Evolutionary conservation across 345 rosid genomes (phyloP), one percentile per base, ranked within the genome.

Genomic region (Syzygium oleosum): DNA sequence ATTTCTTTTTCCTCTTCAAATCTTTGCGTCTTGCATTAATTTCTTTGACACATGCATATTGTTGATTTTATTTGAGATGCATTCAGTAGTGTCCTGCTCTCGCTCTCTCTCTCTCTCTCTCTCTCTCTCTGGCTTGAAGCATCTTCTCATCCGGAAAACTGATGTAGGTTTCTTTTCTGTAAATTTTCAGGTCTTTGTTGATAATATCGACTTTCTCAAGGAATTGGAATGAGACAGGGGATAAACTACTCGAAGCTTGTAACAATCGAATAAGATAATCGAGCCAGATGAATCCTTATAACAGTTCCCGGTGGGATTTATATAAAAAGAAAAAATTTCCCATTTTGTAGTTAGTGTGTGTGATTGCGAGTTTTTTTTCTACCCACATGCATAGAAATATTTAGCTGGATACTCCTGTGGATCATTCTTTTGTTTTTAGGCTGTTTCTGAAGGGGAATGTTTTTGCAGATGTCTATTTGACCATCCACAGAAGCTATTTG

Each of bases 181-280:
- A 43, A 54, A 52, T 51, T 77, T 84, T 87, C 94, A 96, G 98
- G 99, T 97, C 80, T 97, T 97, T 90, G 99, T 97, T 86, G 99
- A 96, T 92, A 96, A 95, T 86, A 93, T 95, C 52, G 99, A 96
- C 84, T 95, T 97, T 90, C 91, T 95, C 87, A 95, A 96, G 93
- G 99, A 97, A 87, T 86, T 97, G 89, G 99, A 97, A 91, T 96
- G 95, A 95, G 92, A 68, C 80, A 34, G 2, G 80, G 49, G 13
- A 73, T 41, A 38, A 43, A n/a, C 77, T 61, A 52, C 59, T 19
- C 29, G 4, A 68, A 15, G 43, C 17, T 31, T 51, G 56, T 78
- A 86, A 51, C 78, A 25, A 49, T 59, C 27, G 29, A 29, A 86
- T 49, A 38, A 86, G 83, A 63, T 46, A 51, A 25, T 38, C 16